Conservation (phyloP, 2,329 filamentous ascomycete genomes). For the Exophiala spinifera region DNA sequence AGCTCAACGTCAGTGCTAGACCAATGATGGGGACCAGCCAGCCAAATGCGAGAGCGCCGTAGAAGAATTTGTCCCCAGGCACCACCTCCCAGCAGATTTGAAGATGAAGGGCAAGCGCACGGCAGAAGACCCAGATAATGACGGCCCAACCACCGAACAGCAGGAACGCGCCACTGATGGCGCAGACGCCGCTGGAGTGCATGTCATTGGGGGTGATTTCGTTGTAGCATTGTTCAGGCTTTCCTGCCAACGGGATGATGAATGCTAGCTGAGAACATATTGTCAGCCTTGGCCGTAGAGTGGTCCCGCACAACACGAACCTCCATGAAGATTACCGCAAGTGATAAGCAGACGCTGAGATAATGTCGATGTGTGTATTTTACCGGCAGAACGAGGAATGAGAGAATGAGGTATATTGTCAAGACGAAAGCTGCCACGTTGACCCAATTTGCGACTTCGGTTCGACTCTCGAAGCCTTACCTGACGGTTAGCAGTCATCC, state of each 20-base stretch:
- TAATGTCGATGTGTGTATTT: constrained; percentile 93
- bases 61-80: constrained; percentile 86
- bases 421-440: constrained; percentile 71
- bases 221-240: constrained; percentile 80
- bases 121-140: constrained; percentile 86
- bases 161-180: constrained; percentile 81
- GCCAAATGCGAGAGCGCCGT: constrained; percentile 71
- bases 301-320: constrained; percentile 51
- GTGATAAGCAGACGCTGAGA: constrained; percentile 79
- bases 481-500: background rate
- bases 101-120: constrained; percentile 86
- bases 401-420: constrained; percentile 72
- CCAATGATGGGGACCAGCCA: constrained; percentile 81
- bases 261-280: constrained; percentile 70
- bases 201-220: constrained; percentile 92
- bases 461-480: constrained; percentile 55
- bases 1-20: constrained; percentile 69
- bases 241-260: constrained; percentile 76
- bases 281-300: constrained; percentile 14
- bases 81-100: constrained; percentile 98
- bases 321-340: constrained; percentile 74
- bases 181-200: constrained; percentile 76
- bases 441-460: constrained; percentile 73
- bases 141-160: constrained; percentile 81
- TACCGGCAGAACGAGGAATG: constrained; percentile 75